Evolutionary conservation across 1,284 basidiomycete species (phyloP), one percentile per base, ranked within the genome.

Genomic region (Ganoderma boninense): DNA sequence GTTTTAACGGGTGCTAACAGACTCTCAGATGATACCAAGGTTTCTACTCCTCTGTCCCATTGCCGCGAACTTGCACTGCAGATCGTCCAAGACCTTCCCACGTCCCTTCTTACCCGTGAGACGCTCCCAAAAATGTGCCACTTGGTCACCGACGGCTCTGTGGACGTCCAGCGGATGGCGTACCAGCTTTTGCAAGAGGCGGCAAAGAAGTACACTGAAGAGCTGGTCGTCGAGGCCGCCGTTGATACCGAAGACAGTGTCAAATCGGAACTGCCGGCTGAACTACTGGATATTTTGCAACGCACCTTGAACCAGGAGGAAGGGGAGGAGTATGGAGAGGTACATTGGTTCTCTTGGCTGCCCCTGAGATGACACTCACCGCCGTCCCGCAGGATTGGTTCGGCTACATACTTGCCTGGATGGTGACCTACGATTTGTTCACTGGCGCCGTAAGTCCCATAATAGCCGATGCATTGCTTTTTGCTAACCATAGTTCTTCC

Each of bases 401-500:
- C 71, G 89, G 89, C 5, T 88, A 91, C 76, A 83, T 99, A n/a
- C 85, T 99, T 4, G 88, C 88, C 10, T 99, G 97, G 97, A 94
- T 98, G 89, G 84, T 96, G 5, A 78, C 93, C 0, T 93, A 99
- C 74, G 95, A 97, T 77, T 87, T 95, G 69, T 99, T 99, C 81
- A 85, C 87, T 43, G 90, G 95, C 78, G 93, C 96, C 11, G 96
- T 97, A 78, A 75, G 93, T 84, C 23, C 67, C 10, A 1, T 38
- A 16, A 43, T 4, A 18, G 11, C 20, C 56, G 43, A 20, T 56
- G 29, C 18, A 54, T 66, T 44, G n/a, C 8, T 38, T 44, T 38
- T 44, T n/a, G 44, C 77, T 69, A 46, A 69, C 32, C 6, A 0
- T n/a, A 13, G 11, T 6, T 77, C 71, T 13, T n/a, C 1, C 74